Evolutionary conservation across 2,329 filamentous ascomycete species (phyloP).

Genomic region (Neocucurbitaria cava): DNA sequence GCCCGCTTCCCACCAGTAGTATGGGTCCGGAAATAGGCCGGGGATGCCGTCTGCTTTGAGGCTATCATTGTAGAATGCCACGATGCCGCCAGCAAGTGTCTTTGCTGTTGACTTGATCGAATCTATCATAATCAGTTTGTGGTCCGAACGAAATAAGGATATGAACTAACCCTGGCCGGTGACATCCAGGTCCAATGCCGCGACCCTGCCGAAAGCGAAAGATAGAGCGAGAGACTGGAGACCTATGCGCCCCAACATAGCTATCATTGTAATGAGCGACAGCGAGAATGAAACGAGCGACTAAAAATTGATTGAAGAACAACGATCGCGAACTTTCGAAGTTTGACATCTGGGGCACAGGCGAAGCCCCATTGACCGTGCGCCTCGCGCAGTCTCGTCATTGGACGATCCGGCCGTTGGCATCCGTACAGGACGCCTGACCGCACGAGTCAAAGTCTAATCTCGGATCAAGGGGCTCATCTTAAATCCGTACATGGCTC

Average conservation of each 20-base stretch:
- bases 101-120: conserved; percentile 33
- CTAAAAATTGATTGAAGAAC: background rate
- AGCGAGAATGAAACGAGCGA: background rate
- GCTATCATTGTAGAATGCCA: conserved; percentile 26
- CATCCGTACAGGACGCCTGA: conserved; percentile 9
- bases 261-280: conserved; percentile 5
- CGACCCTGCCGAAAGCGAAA: conserved; percentile 12
- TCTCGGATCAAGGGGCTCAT: background rate
- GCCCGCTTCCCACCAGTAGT: conserved; percentile 35
- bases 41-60: conserved; percentile 9
- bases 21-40: conserved; percentile 28
- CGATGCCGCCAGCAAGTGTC: conserved; percentile 27
- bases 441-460: background rate
- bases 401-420: background rate
- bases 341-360: background rate
- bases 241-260: conserved; percentile 23
- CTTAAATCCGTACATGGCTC: background rate
- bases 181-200: conserved; percentile 28
- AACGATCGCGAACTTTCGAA: background rate
- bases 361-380: background rate
- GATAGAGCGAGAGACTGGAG: conserved; percentile 26
- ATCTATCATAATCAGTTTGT: conserved; percentile 16
- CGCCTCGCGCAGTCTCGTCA: background rate
- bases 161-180: conserved; percentile 20
- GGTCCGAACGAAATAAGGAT: background rate